These are phyloP conservation scores for Noccaea caerulescens DNA, from an alignment of 345 rosid genomes.

Conservation along the genomic window DNA sequence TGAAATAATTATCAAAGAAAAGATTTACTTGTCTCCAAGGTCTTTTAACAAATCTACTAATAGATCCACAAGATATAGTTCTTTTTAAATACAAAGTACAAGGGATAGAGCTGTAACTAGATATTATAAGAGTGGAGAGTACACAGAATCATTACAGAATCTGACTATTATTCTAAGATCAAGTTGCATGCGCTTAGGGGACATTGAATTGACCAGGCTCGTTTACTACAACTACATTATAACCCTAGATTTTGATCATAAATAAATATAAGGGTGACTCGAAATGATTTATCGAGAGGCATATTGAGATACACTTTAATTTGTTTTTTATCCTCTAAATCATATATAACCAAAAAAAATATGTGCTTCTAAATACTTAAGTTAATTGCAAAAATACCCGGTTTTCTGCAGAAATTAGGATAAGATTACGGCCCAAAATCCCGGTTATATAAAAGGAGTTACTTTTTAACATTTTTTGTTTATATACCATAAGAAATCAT, in stretches of 20 bases:
- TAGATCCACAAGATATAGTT: conserved; percentile 35
- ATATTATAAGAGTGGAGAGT: conserved; percentile 29
- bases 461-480: not conserved
- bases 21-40: conserved; percentile 21
- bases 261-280: not conserved
- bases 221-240: conserved; percentile 20
- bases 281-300: no score
- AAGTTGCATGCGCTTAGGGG: conserved; percentile 39
- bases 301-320: no score
- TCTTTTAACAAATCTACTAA: conserved; percentile 3
- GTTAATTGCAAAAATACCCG: not conserved
- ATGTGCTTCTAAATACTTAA: no score
- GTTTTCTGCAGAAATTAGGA: no score
- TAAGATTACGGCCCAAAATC: not conserved
- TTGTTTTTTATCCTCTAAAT: no score
- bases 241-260: conserved; percentile 11
- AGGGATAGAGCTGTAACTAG: conserved; percentile 39
- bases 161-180: conserved; percentile 39
- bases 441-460: not conserved
- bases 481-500: not conserved
- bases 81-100: conserved; percentile 29
- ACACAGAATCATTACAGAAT: conserved; percentile 45
- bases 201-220: conserved; percentile 38
- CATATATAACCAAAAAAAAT: no score
- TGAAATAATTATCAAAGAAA: not conserved